Base-by-base conservation (phyloP, 1,284 basidiomycete genomes). In the Ceratobasidium sp. region DNA sequence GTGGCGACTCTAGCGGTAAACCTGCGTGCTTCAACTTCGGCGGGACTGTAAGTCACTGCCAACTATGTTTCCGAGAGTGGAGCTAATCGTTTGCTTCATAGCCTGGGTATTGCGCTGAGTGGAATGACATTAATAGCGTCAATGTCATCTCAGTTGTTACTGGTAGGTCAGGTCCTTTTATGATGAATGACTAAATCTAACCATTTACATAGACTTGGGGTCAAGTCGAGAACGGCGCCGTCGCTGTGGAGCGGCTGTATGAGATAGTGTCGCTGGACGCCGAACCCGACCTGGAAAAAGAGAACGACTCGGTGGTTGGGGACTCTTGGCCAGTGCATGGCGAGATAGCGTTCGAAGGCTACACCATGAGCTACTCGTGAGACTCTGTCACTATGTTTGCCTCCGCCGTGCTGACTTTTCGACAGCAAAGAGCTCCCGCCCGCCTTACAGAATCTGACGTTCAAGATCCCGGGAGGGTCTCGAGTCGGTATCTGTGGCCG, bases 61-160 rank as follows among this genome's bases (percentile, higher is more conserved):
- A 67, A 12, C 10, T 38, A 5, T 2, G 20, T 33, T 33, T 33
- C 33, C 20, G 26, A 3, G 40, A 66, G 7, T 26, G 28, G 10
- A 23, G 20, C 50, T 50, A n/a, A 50, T 38, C 17, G 15, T 38
- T 4, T 38, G n/a, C 12, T 62, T 12, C 13, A 5, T 50, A 67
- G 65, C 12, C 48, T 67, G 65, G 65, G 65, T 50, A 67, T 67
- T 44, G 65, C 65, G 9, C 65, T 67, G 13, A 15, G 26, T 38
- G 33, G 65, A 9, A 33, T 67, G 10, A 67, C 65, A 10, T 52
- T 20, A 38, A 67, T 52, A 46, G 46, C 46, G 17, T 52, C 33
- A 26, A 38, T 50, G 33, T 52, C 48, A 10, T 28, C 65, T 26
- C 6, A 52, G 1, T 26, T 67, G 33, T 10, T 67, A 12, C 50